Evolutionary conservation across 305 asterid genomes (phyloP).

Genomic region (Solanum chacoense): DNA sequence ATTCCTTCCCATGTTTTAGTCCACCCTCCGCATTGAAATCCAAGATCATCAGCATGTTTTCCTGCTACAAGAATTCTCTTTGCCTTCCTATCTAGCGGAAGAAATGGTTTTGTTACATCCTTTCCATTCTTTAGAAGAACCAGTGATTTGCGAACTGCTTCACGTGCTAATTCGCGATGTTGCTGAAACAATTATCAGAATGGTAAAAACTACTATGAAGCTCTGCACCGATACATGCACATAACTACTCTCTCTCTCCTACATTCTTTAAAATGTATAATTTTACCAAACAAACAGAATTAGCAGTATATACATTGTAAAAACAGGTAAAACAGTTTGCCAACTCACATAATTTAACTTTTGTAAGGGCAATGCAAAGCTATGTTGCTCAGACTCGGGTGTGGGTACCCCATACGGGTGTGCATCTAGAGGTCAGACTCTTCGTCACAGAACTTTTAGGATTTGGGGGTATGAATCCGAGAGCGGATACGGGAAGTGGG

Average conservation of each 20-base stretch:
- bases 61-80: conserved; percentile 76
- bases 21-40: conserved; percentile 97
- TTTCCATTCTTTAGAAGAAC: conserved; percentile 88
- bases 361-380: background rate
- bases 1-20: conserved; percentile 86
- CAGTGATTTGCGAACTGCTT: conserved; percentile 88
- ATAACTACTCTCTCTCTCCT: background rate
- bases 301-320: background rate
- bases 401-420: background rate
- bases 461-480: background rate
- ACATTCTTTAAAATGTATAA: background rate
- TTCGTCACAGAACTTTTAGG: background rate
- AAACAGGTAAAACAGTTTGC: background rate
- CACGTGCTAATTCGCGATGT: conserved; percentile 80
- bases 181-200: conserved; percentile 29
- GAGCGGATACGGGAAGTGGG: background rate
- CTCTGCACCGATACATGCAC: background rate
- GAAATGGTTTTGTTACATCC: conserved; percentile 50
- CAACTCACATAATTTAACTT: background rate
- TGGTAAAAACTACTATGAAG: background rate
- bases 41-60: conserved; percentile 79
- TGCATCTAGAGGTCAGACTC: background rate
- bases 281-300: background rate
- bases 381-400: background rate
- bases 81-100: conserved; percentile 60